These are phyloP conservation scores for Pythium grandisporangium DNA, from an alignment of 352 stramenopile genomes.

Conservation along the genomic window DNA sequence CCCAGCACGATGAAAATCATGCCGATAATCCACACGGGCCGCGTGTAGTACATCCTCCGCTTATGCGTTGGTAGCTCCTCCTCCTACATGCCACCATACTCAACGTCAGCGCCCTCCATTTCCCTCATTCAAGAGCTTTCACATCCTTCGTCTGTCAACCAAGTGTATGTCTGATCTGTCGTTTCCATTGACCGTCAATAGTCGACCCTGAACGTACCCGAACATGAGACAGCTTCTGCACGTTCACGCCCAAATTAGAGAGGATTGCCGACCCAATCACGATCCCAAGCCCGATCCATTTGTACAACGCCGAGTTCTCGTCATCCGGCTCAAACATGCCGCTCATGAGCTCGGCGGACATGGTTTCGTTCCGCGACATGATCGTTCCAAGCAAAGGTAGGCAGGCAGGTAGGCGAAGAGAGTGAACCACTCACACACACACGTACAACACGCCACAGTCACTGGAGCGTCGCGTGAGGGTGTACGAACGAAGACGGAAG, in stretches of 20 bases:
- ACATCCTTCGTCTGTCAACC: conserved; percentile 1
- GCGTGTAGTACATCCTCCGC: conserved; percentile 71
- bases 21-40: conserved; percentile 77
- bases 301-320: conserved; percentile 53
- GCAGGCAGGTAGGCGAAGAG: too few species aligned
- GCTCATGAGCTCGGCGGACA: conserved; percentile 1
- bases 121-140: too few species aligned
- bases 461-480: too few species aligned
- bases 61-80: conserved; percentile 54
- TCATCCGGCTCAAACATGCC: conserved; percentile 11
- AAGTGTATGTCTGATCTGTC: too few species aligned
- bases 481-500: too few species aligned
- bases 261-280: conserved; percentile 74
- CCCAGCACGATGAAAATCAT: conserved; percentile 74
- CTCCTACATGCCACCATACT: conserved; percentile 17
- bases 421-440: too few species aligned
- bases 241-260: conserved; percentile 79
- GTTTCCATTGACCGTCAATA: not conserved
- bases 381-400: not conserved
- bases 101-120: not conserved
- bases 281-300: conserved; percentile 77
- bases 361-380: conserved; percentile 6
- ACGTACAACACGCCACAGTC: too few species aligned
- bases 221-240: conserved; percentile 82
- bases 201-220: conserved; percentile 28